A percentile compares a stretch with the other conserved stretches of the same genome.
Conservation (phyloP, 352 stramenopile genomes). For the Elongisporangium anandrum region DNA sequence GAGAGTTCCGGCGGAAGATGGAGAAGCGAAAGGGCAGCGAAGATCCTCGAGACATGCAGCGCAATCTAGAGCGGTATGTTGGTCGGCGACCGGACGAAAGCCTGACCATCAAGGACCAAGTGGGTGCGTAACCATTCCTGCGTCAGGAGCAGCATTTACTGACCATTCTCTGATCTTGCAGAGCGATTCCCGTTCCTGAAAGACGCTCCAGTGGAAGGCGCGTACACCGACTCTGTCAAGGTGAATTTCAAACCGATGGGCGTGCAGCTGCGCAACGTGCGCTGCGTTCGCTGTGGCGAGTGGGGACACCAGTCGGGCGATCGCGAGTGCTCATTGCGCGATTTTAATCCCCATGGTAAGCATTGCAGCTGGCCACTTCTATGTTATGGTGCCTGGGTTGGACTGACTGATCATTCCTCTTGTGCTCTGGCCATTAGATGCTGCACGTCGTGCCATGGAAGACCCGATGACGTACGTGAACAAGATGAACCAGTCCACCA, state of each 20-base stretch:
- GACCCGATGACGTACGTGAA: conserved; percentile 72
- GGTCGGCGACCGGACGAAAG: conserved; percentile 57
- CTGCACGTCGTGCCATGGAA: conserved; percentile 57
- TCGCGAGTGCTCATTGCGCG: conserved; percentile 66
- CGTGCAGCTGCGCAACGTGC: conserved; percentile 77
- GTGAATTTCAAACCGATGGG: conserved; percentile 88
- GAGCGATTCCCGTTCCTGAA: conserved; percentile 89
- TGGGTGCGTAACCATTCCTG: conserved; percentile 18
- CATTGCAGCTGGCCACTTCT: not conserved
- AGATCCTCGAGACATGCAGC: conserved; percentile 18
- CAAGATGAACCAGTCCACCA: conserved; percentile 38
- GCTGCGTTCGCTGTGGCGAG: conserved; percentile 73
- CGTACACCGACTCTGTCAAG: conserved; percentile 73
- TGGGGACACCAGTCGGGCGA: conserved; percentile 86
- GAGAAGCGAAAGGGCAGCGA: conserved; percentile 23
- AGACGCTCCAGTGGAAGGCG: conserved; percentile 81
- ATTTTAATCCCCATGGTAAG: conserved; percentile 71
- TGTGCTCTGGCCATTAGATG: conserved; percentile 33
- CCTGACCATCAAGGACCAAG: conserved; percentile 79
- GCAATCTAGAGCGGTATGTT: conserved; percentile 72
- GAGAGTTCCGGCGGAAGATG: conserved; percentile 57
- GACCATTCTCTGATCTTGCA: not conserved
- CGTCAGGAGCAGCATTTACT: not conserved
- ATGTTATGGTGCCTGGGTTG: not conserved
- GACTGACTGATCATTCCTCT: not conserved